phyloP scores from a whole-genome alignment of 2,329 filamentous ascomycete genomes.

The Didymosphaeria variabile region DNA sequence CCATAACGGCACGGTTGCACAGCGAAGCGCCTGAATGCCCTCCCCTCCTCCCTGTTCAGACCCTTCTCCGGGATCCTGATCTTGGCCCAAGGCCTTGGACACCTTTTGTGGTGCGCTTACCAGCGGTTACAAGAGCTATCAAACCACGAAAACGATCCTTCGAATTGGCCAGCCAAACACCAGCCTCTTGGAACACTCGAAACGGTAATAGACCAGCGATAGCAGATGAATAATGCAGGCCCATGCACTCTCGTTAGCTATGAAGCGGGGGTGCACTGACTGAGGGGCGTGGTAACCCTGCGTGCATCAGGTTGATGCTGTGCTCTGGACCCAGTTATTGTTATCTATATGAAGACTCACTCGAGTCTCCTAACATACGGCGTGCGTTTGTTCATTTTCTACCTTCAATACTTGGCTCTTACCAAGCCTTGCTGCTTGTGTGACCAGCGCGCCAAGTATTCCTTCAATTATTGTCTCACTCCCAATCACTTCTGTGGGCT shows the following conservation, averaged over 20 bases:
- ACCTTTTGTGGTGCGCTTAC: constrained; percentile 31
- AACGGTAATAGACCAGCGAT: constrained; percentile 20
- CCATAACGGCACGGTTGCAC: constrained; percentile 21
- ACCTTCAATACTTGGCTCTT: constrained; percentile 3
- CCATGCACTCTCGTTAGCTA: constrained; percentile 1
- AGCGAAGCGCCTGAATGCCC: constrained; percentile 22
- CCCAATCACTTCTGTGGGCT: not conserved
- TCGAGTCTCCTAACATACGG: not conserved
- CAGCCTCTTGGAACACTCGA: constrained; percentile 24
- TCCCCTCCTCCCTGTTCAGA: constrained; percentile 33
- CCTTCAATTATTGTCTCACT: not conserved
- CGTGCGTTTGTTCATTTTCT: not conserved
- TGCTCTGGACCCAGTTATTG: not conserved
- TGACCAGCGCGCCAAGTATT: not conserved
- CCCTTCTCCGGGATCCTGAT: constrained; percentile 23
- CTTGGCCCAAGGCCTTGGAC: constrained; percentile 30
- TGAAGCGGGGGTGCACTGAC: constrained; percentile 9
- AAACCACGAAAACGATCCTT: not conserved
- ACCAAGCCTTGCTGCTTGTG: constrained; percentile 8
- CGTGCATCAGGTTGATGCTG: constrained; percentile 2
- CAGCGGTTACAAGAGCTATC: constrained; percentile 22
- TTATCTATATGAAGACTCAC: constrained; percentile 7
- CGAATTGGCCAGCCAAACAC: constrained; percentile 7
- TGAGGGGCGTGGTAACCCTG: constrained; percentile 2
- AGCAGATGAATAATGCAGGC: not conserved